These are phyloP conservation scores for Lactifluus piperatus DNA, from an alignment of 768 basidiomycete genomes.

Conservation along the genomic window DNA sequence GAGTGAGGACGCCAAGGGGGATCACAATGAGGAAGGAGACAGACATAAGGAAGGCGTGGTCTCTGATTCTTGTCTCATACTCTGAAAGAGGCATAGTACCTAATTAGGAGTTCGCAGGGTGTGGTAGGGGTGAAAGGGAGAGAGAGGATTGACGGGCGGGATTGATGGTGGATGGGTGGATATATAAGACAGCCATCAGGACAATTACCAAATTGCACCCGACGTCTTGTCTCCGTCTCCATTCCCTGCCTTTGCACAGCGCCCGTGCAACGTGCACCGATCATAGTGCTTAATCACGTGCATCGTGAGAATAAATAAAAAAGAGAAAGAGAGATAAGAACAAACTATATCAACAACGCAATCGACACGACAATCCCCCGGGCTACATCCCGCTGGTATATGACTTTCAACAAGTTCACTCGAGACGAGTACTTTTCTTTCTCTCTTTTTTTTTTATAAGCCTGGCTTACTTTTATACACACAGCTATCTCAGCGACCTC, in stretches of 20 bases:
- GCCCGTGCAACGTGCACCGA: too few relatives aligned
- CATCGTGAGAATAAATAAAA: background rate
- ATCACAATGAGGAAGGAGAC: slow-evolving; percentile 6
- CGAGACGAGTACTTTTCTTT: slow-evolving; percentile 67
- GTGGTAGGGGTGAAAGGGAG: background rate
- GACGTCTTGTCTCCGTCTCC: too few relatives aligned
- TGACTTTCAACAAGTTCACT: slow-evolving; percentile 82
- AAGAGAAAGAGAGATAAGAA: background rate
- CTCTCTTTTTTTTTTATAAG: background rate
- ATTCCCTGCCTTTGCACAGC: too few relatives aligned
- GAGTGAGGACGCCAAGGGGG: background rate
- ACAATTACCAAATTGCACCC: too few relatives aligned
- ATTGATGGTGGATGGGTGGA: too few relatives aligned
- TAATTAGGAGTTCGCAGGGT: background rate
- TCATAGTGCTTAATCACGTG: too few relatives aligned
- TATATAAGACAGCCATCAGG: too few relatives aligned
- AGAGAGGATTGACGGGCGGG: too few relatives aligned
- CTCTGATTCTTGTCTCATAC: slow-evolving; percentile 12
- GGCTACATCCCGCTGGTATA: slow-evolving; percentile 32
- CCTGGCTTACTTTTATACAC: slow-evolving; percentile 23
- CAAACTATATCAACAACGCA: background rate
- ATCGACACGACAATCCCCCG: too few relatives aligned
- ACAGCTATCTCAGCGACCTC: slow-evolving; percentile 84
- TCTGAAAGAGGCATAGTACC: background rate
- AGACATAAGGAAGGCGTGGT: slow-evolving; percentile 1